Conservation (phyloP, 352 stramenopile genomes). For the Pythium vanterpoolii region DNA sequence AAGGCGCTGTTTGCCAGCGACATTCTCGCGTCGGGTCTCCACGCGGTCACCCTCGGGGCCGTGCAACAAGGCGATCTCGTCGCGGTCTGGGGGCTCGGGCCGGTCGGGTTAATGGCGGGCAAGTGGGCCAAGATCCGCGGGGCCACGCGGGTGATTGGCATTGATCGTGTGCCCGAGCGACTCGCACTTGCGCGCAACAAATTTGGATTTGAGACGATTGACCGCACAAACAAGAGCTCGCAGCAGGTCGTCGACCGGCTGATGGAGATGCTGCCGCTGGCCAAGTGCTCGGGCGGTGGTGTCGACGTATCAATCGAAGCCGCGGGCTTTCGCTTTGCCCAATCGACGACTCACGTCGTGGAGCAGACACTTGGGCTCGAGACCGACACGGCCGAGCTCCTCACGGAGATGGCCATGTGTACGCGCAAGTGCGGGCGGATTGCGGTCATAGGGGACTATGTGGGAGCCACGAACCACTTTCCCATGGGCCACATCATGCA, state of each 20-base stretch:
- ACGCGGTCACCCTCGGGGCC: conserved; percentile 30
- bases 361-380: conserved; percentile 28
- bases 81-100: conserved; percentile 36
- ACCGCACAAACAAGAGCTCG: conserved; percentile 23
- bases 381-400: conserved; percentile 27
- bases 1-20: conserved; percentile 43
- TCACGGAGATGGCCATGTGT: conserved; percentile 30
- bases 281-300: conserved; percentile 23
- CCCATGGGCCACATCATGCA: conserved; percentile 41
- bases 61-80: conserved; percentile 36
- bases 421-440: conserved; percentile 36
- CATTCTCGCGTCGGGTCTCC: conserved; percentile 33
- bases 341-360: conserved; percentile 21
- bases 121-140: conserved; percentile 34
- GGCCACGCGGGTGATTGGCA: conserved; percentile 38
- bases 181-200: conserved; percentile 29
- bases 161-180: conserved; percentile 33
- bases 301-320: conserved; percentile 44
- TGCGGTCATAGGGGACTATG: conserved; percentile 33
- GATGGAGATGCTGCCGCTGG: conserved; percentile 28
- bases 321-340: conserved; percentile 28
- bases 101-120: conserved; percentile 30
- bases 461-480: conserved; percentile 31
- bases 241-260: conserved; percentile 31
- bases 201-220: conserved; percentile 36